Evolutionary conservation across 2,329 filamentous ascomycete species (phyloP), one percentile per base, ranked within the genome.

Genomic region (Trichoderma sp.): DNA sequence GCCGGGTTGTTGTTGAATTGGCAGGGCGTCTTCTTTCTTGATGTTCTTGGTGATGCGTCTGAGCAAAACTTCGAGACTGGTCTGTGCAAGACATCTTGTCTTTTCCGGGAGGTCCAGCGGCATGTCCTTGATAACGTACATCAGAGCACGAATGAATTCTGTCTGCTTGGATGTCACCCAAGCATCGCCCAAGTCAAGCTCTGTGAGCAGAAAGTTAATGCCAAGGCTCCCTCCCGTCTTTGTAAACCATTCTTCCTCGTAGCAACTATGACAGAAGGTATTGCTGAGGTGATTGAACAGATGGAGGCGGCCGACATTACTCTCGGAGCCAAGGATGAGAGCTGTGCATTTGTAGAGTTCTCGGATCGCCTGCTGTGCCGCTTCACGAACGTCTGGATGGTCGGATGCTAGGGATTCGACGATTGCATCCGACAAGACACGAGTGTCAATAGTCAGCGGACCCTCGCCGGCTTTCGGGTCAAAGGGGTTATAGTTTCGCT

Each of bases 51-150:
- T 94, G 76, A 94, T 94, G 67, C 90, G 89, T 68, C 86, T 84
- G 37, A 97, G 84, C 34, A 98, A 87, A 50, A 92, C 85, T 73
- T 94, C 90, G 25, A 99, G 83, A 0, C 94, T 96, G 22, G 89
- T 86, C 78, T 96, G 92, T 0, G 95, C 94, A 69, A 92, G 89
- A 37, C 90, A 84, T 39, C 95, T 87, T 2, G 95, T 97, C 75
- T 91, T 94, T 67, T 96, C 93, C 1, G 96, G 94, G 1, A 99
- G 85, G 77, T 99, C 95, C 66, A 92, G 87, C 0, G 96, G 95
- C 86, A 97, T 97, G 76, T 99, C 95, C 80, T 99, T 99, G 81
- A 99, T 93, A 71, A 99, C 94, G 79, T 97, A 97, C 80, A 97
- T 90, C 66, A 99, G 83, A n/a, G 94, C 92, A 61, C 92, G 89